Evolutionary conservation across 140 eudicot genomes (phyloP).

Genomic region (Anethum foeniculum): DNA sequence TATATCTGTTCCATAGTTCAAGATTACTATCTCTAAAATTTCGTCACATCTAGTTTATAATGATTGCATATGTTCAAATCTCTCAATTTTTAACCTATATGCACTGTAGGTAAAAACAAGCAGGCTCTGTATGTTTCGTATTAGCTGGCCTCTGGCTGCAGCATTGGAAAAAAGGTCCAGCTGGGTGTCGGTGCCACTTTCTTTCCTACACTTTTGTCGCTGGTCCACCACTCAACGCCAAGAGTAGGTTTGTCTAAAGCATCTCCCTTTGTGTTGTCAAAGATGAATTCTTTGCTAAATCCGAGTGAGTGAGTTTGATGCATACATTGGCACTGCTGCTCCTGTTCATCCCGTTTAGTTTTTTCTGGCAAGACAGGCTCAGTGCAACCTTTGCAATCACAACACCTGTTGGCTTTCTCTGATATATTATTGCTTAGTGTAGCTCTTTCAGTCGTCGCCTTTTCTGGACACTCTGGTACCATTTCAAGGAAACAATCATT

Average conservation of each 20-base stretch:
- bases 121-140: neutral
- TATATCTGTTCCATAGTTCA: neutral
- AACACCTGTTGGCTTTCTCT: conserved; percentile 23
- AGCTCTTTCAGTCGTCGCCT: conserved; percentile 16
- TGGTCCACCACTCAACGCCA: conserved; percentile 52
- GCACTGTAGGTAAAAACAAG: neutral
- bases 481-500: conserved; percentile 29
- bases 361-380: conserved; percentile 22
- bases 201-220: conserved; percentile 30
- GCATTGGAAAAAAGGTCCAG: conserved; percentile 81
- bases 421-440: conserved; percentile 3
- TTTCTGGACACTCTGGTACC: conserved; percentile 18
- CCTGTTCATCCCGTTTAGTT: conserved; percentile 27
- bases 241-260: conserved; percentile 24
- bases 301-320: conserved; percentile 29
- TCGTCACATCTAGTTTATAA: neutral
- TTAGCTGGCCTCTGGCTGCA: conserved; percentile 59
- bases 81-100: neutral
- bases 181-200: conserved; percentile 40
- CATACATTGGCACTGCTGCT: conserved; percentile 31
- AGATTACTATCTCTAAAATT: neutral
- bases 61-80: neutral
- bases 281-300: conserved; percentile 57
- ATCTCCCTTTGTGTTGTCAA: conserved; percentile 54
- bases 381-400: conserved; percentile 28